Evolutionary conservation across 2,329 filamentous ascomycete species (phyloP).

Genomic region (Paecilomyces fulvus): DNA sequence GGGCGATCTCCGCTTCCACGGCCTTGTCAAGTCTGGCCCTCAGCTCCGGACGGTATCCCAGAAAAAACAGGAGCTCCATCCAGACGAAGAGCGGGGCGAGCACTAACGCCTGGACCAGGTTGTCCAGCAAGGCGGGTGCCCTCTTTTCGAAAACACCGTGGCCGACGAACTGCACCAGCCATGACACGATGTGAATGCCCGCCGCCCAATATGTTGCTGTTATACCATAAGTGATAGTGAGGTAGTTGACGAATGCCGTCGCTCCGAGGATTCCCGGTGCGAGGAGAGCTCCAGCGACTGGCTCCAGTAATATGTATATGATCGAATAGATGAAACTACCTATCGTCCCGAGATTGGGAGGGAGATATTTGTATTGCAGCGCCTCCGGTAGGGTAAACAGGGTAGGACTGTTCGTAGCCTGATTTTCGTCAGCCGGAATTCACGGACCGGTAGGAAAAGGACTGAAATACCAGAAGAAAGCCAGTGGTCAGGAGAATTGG

Average conservation of each 20-base stretch:
- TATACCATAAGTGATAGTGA: conserved; percentile 55
- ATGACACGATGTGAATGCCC: conserved; percentile 62
- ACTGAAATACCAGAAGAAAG: conserved; percentile 47
- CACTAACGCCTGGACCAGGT: conserved; percentile 83
- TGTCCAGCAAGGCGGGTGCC: conserved; percentile 82
- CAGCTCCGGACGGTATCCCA: conserved; percentile 84
- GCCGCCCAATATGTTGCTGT: conserved; percentile 58
- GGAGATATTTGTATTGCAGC: conserved; percentile 49
- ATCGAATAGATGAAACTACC: conserved; percentile 57
- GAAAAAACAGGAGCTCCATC: conserved; percentile 83
- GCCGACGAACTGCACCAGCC: conserved; percentile 85
- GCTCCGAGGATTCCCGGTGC: conserved; percentile 67
- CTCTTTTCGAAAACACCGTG: conserved; percentile 84
- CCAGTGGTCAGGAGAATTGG: conserved; percentile 52
- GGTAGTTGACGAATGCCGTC: conserved; percentile 67
- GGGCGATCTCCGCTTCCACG: conserved; percentile 67
- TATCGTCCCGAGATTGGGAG: conserved; percentile 52
- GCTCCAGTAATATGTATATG: conserved; percentile 87
- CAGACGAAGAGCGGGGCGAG: conserved; percentile 95
- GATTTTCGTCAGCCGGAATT: conserved; percentile 2
- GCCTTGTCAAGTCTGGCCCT: conserved; percentile 70
- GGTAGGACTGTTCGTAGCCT: conserved; percentile 50
- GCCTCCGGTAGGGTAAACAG: conserved; percentile 46
- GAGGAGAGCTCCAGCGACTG: conserved; percentile 74
- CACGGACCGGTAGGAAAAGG: neutral